Conservation (phyloP, 352 stramenopile species). For the Globisporangium canariense region DNA sequence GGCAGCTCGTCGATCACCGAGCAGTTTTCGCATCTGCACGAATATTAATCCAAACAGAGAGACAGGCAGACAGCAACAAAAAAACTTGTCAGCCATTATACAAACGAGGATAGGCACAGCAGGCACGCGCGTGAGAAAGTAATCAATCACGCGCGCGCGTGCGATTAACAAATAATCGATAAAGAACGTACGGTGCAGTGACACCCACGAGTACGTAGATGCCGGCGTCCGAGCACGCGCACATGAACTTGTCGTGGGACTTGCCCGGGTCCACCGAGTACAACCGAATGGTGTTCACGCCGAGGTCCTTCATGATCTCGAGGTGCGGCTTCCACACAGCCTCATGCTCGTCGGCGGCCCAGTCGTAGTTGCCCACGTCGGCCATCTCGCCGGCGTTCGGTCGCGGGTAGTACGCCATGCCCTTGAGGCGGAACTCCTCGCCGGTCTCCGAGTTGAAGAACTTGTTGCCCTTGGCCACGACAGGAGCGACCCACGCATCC, state of each 20-base stretch:
- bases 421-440: slow-evolving; percentile 52
- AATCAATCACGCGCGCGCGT: no score
- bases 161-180: neutral
- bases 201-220: slow-evolving; percentile 51
- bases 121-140: neutral
- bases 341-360: slow-evolving; percentile 44
- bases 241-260: slow-evolving; percentile 75
- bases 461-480: slow-evolving; percentile 58
- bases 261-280: slow-evolving; percentile 57
- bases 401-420: slow-evolving; percentile 61
- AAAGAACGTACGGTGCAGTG: slow-evolving; percentile 34
- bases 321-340: slow-evolving; percentile 47
- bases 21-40: slow-evolving; percentile 47
- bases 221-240: slow-evolving; percentile 35
- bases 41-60: no score
- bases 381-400: slow-evolving; percentile 42
- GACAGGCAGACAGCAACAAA: no score
- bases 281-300: slow-evolving; percentile 67
- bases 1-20: slow-evolving; percentile 39
- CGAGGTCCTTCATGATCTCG: slow-evolving; percentile 43
- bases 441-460: slow-evolving; percentile 53
- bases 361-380: slow-evolving; percentile 47
- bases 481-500: slow-evolving; percentile 13
- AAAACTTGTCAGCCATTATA: no score
- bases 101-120: neutral